Evolutionary conservation across 1,284 basidiomycete genomes (phyloP).

Genomic region (Leccinum pallidistipes): DNA sequence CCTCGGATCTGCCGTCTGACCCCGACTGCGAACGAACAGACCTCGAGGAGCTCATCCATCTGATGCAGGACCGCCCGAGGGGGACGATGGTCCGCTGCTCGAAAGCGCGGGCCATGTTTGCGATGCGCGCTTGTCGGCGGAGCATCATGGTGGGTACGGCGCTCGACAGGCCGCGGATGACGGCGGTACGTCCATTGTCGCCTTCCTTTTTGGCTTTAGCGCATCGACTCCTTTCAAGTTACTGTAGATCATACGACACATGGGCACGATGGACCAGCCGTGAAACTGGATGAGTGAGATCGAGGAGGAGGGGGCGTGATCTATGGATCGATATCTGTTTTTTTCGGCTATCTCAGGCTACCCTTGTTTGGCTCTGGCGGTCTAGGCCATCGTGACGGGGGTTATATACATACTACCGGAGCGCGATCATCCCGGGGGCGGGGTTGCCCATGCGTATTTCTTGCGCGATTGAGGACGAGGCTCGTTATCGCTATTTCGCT

Average conservation of each 20-base stretch:
- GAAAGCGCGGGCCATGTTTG: conserved; percentile 96
- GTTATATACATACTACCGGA: not conserved
- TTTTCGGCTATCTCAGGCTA: not conserved
- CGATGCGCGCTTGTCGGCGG: conserved; percentile 92
- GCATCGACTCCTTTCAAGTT: not conserved
- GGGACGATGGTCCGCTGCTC: conserved; percentile 87
- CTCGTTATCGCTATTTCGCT: not conserved
- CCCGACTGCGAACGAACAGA: conserved; percentile 49
- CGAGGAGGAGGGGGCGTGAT: not conserved
- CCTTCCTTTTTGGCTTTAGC: not conserved
- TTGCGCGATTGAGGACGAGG: not conserved
- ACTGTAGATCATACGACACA: conserved; percentile 80
- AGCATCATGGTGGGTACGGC: conserved; percentile 96
- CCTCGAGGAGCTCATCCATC: conserved; percentile 90
- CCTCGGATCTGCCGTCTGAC: not conserved
- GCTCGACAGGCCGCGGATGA: conserved; percentile 79
- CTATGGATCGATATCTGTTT: not conserved
- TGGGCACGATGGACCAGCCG: conserved; percentile 96
- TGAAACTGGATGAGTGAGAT: conserved; percentile 74
- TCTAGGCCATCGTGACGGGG: not conserved
- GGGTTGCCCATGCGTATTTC: not conserved
- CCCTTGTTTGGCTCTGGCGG: not conserved
- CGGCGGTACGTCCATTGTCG: conserved; percentile 49
- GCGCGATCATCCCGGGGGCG: not conserved
- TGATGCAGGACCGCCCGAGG: conserved; percentile 75